These are phyloP conservation scores for Nicotiana tabacum DNA, from an alignment of 257 asterid genomes.

Conservation along the genomic window DNA sequence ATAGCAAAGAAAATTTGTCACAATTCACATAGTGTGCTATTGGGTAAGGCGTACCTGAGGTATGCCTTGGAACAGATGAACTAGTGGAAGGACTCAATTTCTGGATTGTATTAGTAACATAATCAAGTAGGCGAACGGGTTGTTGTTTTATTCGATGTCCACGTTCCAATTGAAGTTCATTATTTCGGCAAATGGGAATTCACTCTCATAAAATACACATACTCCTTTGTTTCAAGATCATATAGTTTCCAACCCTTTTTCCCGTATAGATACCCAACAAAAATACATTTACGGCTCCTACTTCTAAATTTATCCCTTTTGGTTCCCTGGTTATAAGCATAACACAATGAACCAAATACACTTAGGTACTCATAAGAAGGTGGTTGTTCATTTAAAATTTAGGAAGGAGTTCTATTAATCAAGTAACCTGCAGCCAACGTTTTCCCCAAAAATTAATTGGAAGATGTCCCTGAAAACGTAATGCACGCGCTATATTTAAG, in stretches of 20 bases:
- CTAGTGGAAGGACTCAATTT: not conserved
- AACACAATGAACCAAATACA: no score
- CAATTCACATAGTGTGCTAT: not conserved
- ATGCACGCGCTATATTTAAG: not conserved
- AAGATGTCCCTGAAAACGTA: not conserved
- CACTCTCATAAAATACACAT: not conserved
- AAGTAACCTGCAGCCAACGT: no score
- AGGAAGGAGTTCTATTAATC: no score
- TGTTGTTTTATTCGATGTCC: not conserved
- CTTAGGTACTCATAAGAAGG: no score
- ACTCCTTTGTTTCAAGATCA: not conserved
- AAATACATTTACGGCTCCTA: no score
- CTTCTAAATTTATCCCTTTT: no score
- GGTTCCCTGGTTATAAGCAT: no score
- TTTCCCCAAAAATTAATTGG: not conserved
- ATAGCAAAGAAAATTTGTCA: not conserved
- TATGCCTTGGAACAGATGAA: not conserved
- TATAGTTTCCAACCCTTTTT: no score
- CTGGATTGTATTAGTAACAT: not conserved
- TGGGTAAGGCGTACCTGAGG: constrained; percentile 10
- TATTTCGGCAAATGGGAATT: not conserved
- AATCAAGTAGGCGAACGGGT: not conserved
- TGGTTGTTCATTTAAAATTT: no score
- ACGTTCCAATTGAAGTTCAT: not conserved
- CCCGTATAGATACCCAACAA: no score